A percentile compares a stretch with the other conserved stretches of the same genome.
phyloP scores from a whole-genome alignment of 2,329 filamentous ascomycete genomes.

The Teratosphaeria gauchensis region DNA sequence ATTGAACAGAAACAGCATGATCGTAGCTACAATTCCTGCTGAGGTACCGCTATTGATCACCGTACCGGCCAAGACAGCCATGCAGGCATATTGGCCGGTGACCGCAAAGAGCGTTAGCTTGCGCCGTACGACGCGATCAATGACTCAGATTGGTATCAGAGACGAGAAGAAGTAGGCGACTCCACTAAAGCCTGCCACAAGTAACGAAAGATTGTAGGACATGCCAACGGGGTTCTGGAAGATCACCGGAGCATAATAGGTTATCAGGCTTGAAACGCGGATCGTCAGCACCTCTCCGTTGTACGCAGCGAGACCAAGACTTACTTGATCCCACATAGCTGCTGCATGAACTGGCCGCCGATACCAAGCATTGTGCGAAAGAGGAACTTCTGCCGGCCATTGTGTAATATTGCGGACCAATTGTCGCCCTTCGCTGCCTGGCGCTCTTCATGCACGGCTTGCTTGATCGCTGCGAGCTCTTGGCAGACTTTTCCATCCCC shows the following conservation, averaged over 20 bases:
- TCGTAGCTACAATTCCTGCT: constrained; percentile 10
- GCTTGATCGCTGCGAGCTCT: constrained; percentile 26
- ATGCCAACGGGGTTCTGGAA: constrained; percentile 43
- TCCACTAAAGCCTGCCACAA: constrained; percentile 41
- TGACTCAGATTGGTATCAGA: constrained; percentile 29
- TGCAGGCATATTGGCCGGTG: constrained; percentile 28
- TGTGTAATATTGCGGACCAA: too few species aligned
- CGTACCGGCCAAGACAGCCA: constrained; percentile 39
- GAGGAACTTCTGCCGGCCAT: too few species aligned
- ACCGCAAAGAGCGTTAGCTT: constrained; percentile 30
- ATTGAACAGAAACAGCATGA: constrained; percentile 13
- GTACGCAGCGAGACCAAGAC: too few species aligned
- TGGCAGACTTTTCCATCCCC: too few species aligned
- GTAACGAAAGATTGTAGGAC: constrained; percentile 30
- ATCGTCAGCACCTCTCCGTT: neutral
- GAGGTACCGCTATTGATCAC: constrained; percentile 38
- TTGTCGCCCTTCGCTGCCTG: too few species aligned
- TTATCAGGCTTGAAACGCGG: constrained; percentile 10
- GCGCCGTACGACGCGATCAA: constrained; percentile 49
- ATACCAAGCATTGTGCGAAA: too few species aligned
- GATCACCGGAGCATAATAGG: constrained; percentile 32
- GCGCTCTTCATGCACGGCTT: constrained; percentile 31
- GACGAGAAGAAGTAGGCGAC: constrained; percentile 32
- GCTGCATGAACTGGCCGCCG: constrained; percentile 33
- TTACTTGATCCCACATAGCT: constrained; percentile 24